Conservation (phyloP, 441 rosid genomes). For the Pelargonium myrrhifolium region DNA sequence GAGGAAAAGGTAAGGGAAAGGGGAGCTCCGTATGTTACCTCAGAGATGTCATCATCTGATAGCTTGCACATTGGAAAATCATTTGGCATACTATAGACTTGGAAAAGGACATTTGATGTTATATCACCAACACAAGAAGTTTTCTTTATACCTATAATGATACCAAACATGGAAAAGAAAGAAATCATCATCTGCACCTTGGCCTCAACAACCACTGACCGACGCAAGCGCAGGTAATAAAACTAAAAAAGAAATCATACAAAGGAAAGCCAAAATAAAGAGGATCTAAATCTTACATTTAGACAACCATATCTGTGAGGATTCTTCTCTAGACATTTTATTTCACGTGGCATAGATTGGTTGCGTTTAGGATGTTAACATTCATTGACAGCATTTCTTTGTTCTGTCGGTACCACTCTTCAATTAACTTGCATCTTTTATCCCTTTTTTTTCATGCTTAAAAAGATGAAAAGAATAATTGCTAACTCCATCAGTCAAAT, state of each 20-base stretch:
- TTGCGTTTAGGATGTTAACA: too few relatives aligned
- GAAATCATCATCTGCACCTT: neutral
- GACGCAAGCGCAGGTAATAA: too few relatives aligned
- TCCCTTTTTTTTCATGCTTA: neutral
- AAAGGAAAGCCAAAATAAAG: too few relatives aligned
- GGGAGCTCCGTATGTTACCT: constrained; percentile 15
- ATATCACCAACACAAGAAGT: constrained; percentile 16
- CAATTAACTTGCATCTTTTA: neutral
- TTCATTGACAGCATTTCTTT: too few relatives aligned
- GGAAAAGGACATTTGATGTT: constrained; percentile 29
- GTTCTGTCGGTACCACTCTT: too few relatives aligned
- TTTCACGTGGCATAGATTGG: too few relatives aligned
- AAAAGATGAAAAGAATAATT: neutral
- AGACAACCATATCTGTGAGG: too few relatives aligned
- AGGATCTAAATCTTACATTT: too few relatives aligned
- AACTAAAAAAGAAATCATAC: too few relatives aligned
- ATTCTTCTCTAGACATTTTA: too few relatives aligned
- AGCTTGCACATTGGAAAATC: constrained; percentile 32
- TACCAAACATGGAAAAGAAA: neutral
- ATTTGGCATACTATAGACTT: constrained; percentile 28
- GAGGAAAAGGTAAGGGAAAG: neutral
- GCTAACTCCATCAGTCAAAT: too few relatives aligned
- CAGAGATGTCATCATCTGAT: constrained; percentile 35
- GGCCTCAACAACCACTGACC: too few relatives aligned
- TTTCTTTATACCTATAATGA: constrained; percentile 34